phyloP scores from a whole-genome alignment of 106 monocot species.

The Dendrobium catenatum region DNA sequence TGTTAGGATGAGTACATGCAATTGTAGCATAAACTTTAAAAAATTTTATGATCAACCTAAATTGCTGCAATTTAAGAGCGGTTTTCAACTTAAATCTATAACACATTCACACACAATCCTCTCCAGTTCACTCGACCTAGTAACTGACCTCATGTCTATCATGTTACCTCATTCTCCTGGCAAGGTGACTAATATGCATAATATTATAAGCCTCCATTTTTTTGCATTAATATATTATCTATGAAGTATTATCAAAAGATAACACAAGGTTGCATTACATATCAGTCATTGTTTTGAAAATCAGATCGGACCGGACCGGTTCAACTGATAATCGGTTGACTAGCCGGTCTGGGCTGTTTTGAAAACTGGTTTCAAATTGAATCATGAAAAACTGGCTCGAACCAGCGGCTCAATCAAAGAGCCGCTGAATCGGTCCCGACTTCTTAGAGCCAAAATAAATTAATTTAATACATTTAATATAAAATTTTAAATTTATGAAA shows the following conservation, averaged over 20 bases:
- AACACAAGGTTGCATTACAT: neutral
- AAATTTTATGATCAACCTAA: neutral
- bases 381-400: no score
- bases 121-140: neutral
- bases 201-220: neutral
- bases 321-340: no score
- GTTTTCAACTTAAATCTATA: neutral
- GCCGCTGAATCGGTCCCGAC: no score
- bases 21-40: neutral
- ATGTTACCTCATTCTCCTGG: neutral
- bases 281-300: no score
- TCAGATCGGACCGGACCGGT: no score
- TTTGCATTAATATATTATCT: neutral
- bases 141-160: neutral
- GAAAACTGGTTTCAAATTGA: no score
- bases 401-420: no score
- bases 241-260: neutral
- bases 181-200: neutral
- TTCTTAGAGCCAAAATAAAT: no score
- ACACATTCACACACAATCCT: neutral
- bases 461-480: no score
- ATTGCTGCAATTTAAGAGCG: neutral
- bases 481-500: no score
- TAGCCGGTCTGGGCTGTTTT: no score
- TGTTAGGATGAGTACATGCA: neutral